Percentiles rank a stretch among this genome's conserved stretches.
Evolutionary conservation across 495 filamentous ascomycete species (phyloP).

Genomic region (Talaromyces ruber): DNA sequence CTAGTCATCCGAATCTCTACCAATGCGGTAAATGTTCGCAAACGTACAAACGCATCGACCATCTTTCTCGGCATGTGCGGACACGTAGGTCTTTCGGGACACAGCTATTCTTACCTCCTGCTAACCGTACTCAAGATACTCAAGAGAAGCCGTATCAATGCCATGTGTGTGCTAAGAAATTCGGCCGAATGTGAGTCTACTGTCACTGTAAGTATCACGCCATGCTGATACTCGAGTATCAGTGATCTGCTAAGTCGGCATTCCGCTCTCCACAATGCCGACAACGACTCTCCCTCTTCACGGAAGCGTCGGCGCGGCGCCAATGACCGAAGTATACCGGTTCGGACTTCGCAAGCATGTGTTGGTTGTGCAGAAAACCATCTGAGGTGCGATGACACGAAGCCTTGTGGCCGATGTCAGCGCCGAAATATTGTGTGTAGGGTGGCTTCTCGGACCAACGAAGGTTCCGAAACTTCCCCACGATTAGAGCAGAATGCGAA

Average conservation of each 20-base stretch:
- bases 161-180: constrained; percentile 44
- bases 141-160: constrained; percentile 44
- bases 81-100: constrained; percentile 23
- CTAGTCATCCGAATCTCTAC: not conserved
- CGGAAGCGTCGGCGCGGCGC: constrained; percentile 35
- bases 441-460: constrained; percentile 14
- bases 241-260: constrained; percentile 47
- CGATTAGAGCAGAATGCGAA: not conserved
- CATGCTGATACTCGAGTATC: not conserved
- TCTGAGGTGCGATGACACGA: constrained; percentile 46
- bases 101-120: not conserved
- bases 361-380: constrained; percentile 43
- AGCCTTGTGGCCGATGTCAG: constrained; percentile 39
- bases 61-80: constrained; percentile 48
- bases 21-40: constrained; percentile 48
- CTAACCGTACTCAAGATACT: constrained; percentile 24
- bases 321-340: constrained; percentile 29
- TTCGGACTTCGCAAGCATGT: constrained; percentile 48
- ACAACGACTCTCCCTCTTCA: constrained; percentile 10
- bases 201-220: not conserved
- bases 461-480: not conserved
- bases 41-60: constrained; percentile 46
- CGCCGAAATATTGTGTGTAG: constrained; percentile 37
- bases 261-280: constrained; percentile 39
- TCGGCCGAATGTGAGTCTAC: constrained; percentile 35